These are phyloP conservation scores for Alternaria brassicae DNA, from an alignment of 2,329 filamentous ascomycete genomes.

Conservation along the genomic window DNA sequence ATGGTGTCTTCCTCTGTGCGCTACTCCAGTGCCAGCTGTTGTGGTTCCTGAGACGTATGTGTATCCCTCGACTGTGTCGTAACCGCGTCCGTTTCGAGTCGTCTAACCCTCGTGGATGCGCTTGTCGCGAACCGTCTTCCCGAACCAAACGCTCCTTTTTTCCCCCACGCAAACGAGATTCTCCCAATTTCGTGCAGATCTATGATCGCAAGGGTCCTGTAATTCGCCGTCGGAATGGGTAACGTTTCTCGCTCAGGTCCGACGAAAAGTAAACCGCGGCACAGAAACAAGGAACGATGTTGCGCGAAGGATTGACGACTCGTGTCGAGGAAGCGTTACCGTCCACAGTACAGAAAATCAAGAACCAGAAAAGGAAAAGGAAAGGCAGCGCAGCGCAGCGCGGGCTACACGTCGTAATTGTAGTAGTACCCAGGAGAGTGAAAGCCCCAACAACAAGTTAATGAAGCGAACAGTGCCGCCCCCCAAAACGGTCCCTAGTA, in stretches of 20 bases:
- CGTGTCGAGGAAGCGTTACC: background rate
- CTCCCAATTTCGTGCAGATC: background rate
- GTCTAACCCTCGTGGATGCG: constrained; percentile 2
- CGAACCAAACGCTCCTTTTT: background rate
- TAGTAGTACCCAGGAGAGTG: background rate
- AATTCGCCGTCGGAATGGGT: constrained; percentile 3
- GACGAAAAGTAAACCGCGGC: constrained; percentile 5
- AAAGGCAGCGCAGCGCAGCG: background rate
- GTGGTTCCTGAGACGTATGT: background rate
- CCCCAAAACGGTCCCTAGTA: constrained; percentile 2
- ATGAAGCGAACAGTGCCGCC: constrained; percentile 3
- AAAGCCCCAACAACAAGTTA: constrained; percentile 1
- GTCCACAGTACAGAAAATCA: background rate
- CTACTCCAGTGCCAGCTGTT: background rate
- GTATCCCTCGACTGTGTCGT: background rate
- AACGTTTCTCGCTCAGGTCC: background rate
- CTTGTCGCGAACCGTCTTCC: background rate
- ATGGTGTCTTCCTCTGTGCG: constrained; percentile 37
- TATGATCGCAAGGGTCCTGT: background rate
- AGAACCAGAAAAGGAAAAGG: background rate
- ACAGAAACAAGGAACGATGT: constrained; percentile 2
- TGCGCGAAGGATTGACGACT: background rate
- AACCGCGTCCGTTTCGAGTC: constrained; percentile 1
- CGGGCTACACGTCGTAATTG: background rate
- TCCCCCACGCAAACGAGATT: background rate